Evolutionary conservation across 176 grass and related monocot species (phyloP).

Genomic region (Oryza glaberrima): DNA sequence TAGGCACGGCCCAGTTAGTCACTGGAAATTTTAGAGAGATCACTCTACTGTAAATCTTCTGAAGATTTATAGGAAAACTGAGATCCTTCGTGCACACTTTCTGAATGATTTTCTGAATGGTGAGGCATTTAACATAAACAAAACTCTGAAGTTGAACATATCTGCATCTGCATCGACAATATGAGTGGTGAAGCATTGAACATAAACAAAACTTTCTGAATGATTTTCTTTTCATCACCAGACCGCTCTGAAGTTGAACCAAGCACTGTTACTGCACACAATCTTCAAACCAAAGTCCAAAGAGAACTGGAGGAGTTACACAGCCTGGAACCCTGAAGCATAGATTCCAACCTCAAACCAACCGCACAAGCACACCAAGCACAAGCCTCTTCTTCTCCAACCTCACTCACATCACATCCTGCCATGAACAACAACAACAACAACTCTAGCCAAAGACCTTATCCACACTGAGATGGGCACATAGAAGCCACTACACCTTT

Average conservation of each 20-base stretch:
- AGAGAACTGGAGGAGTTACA: background rate
- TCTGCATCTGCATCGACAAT: too few relatives aligned
- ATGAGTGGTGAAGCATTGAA: background rate
- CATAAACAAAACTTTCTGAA: background rate
- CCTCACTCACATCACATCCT: constrained; percentile 28
- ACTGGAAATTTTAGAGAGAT: too few relatives aligned
- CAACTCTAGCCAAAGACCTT: constrained; percentile 28
- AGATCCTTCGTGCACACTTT: background rate
- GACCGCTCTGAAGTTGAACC: background rate
- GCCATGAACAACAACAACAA: background rate
- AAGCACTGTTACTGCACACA: constrained; percentile 34
- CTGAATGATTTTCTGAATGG: background rate
- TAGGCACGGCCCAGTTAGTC: background rate
- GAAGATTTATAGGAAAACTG: background rate
- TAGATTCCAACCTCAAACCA: constrained; percentile 27
- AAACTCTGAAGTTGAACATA: background rate
- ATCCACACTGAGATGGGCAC: constrained; percentile 44
- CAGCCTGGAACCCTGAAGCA: constrained; percentile 1
- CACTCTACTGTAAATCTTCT: too few relatives aligned
- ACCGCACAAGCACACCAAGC: constrained; percentile 37
- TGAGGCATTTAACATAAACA: background rate
- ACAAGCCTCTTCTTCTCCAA: constrained; percentile 28
- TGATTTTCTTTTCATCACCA: background rate
- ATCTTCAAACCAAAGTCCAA: constrained; percentile 35
- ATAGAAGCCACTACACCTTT: constrained; percentile 48